A percentile compares a stretch with the other conserved stretches of the same genome.
These are phyloP conservation scores for Erythrobasidium hasegawianum DNA, from an alignment of 1,284 basidiomycete species.

Conservation along the genomic window DNA sequence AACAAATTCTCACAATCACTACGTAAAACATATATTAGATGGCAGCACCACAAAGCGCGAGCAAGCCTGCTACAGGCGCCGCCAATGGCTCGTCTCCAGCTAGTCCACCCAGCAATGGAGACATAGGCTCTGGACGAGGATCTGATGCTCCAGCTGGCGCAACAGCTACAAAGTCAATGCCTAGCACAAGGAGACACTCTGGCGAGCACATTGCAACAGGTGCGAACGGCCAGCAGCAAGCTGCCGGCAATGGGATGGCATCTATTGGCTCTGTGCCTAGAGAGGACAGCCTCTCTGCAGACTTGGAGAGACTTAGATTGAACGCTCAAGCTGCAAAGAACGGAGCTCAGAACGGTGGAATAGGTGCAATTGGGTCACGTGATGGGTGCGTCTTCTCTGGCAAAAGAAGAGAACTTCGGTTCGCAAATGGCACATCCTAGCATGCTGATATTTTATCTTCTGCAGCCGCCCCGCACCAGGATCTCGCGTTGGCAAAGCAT, in stretches of 20 bases:
- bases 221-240: not conserved
- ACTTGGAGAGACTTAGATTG: slow-evolving; percentile 22
- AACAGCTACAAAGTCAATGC: not conserved
- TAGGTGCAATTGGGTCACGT: slow-evolving; percentile 23
- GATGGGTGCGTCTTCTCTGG: slow-evolving; percentile 26
- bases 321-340: slow-evolving; percentile 34
- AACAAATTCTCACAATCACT: too few relatives aligned
- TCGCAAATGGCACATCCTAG: too few relatives aligned
- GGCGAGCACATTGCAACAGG: not conserved
- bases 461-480: slow-evolving; percentile 20
- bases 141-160: slow-evolving; percentile 17
- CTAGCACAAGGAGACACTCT: slow-evolving; percentile 1
- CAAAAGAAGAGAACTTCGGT: too few relatives aligned
- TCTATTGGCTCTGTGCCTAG: slow-evolving; percentile 8
- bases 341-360: slow-evolving; percentile 29
- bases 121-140: not conserved
- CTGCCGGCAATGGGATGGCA: not conserved
- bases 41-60: too few relatives aligned
- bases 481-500: slow-evolving; percentile 28
- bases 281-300: slow-evolving; percentile 29
- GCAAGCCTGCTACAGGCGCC: too few relatives aligned
- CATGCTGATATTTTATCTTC: too few relatives aligned
- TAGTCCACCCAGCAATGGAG: not conserved
- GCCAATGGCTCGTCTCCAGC: not conserved
- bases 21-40: too few relatives aligned